These are phyloP conservation scores for Apiospora rasikravindrae DNA, from an alignment of 2,329 filamentous ascomycete genomes.

Conservation along the genomic window DNA sequence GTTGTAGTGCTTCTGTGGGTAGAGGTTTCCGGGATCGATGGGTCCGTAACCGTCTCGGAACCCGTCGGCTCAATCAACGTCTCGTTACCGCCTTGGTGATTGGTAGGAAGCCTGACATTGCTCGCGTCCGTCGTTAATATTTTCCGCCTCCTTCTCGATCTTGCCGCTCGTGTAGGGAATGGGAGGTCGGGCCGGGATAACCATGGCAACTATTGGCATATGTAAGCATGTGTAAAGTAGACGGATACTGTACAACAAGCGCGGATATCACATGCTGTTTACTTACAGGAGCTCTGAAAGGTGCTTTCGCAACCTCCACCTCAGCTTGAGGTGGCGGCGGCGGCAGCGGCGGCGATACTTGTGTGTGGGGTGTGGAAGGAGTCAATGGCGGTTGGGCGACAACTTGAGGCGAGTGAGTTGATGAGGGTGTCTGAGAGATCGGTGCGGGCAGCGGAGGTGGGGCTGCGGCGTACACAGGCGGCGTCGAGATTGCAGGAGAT, in stretches of 20 bases:
- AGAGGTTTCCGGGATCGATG: constrained; percentile 29
- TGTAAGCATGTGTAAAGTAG: neutral
- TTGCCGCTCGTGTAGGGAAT: constrained; percentile 53
- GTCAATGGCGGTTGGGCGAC: constrained; percentile 48
- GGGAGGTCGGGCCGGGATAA: constrained; percentile 54
- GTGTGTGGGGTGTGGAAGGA: constrained; percentile 51
- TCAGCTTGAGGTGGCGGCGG: constrained; percentile 33
- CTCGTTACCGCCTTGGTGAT: constrained; percentile 42
- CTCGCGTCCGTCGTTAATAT: constrained; percentile 42
- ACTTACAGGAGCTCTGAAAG: constrained; percentile 59
- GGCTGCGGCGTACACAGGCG: constrained; percentile 52
- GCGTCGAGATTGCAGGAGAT: constrained; percentile 60
- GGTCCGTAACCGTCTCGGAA: constrained; percentile 28
- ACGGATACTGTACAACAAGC: neutral
- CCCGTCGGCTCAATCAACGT: constrained; percentile 20
- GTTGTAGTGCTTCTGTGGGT: constrained; percentile 18
- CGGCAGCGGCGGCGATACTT: constrained; percentile 16
- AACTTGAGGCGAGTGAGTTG: constrained; percentile 52
- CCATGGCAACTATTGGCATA: constrained; percentile 59
- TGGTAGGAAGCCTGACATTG: constrained; percentile 49
- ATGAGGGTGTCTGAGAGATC: constrained; percentile 57
- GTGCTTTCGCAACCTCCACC: constrained; percentile 30
- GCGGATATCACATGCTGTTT: neutral
- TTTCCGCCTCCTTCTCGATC: constrained; percentile 49
- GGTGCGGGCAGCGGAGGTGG: constrained; percentile 48